Evolutionary conservation across 1,284 basidiomycete genomes (phyloP).

Genomic region (Apiotrichum domesticum): DNA sequence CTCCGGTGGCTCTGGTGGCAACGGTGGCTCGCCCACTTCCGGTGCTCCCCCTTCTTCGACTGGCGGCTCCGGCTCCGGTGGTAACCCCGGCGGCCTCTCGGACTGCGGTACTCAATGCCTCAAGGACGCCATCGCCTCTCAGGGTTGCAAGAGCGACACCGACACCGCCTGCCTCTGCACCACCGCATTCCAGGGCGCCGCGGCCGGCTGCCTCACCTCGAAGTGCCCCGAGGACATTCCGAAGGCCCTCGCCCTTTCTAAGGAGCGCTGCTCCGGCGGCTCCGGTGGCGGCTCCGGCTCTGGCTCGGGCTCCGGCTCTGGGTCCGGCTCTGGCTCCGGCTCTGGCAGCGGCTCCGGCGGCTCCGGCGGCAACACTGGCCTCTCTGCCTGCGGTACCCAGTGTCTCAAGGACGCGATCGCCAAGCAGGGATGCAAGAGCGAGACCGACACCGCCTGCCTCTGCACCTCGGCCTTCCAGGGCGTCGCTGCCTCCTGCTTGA

Average conservation of each 20-base stretch:
- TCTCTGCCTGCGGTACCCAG: too few species aligned
- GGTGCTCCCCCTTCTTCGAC: neutral
- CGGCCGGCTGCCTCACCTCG: neutral
- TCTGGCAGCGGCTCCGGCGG: too few species aligned
- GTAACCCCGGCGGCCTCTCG: neutral
- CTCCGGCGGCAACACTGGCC: too few species aligned
- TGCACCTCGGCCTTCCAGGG: too few species aligned
- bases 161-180: conserved; percentile 7
- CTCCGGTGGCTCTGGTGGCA: too few species aligned
- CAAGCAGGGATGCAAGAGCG: too few species aligned
- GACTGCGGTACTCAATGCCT: neutral
- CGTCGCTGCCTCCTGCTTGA: too few species aligned
- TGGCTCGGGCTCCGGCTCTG: too few species aligned
- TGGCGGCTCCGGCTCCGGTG: neutral
- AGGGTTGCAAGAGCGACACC: conserved; percentile 3
- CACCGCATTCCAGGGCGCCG: neutral
- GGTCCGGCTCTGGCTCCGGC: too few species aligned
- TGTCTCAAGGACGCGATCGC: too few species aligned
- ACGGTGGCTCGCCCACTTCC: neutral
- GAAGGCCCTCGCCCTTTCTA: conserved; percentile 2
- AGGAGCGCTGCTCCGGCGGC: neutral
- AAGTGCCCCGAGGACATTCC: conserved; percentile 1
- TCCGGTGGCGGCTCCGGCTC: too few species aligned
- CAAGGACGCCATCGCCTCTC: neutral
- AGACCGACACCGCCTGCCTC: too few species aligned